phyloP scores from a whole-genome alignment of 768 basidiomycete species.

The Boletus insuetus region DNA sequence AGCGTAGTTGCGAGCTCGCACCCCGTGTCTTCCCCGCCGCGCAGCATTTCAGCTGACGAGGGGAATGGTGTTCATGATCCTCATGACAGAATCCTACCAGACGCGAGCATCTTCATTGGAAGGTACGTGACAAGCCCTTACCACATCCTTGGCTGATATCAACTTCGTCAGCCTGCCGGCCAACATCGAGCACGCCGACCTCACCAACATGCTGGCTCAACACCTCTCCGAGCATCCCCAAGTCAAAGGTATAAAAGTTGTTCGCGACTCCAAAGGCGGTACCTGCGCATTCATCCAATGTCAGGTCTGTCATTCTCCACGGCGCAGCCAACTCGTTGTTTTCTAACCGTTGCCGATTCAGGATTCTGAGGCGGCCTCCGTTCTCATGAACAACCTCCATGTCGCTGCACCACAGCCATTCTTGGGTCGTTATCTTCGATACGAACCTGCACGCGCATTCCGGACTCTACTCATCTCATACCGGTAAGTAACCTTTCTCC shows the following conservation, averaged over 20 bases:
- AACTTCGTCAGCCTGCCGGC: constrained; percentile 56
- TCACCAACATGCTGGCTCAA: constrained; percentile 56
- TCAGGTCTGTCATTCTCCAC: constrained; percentile 47
- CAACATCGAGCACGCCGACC: constrained; percentile 61
- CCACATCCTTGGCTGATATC: constrained; percentile 6
- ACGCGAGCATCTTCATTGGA: constrained; percentile 83
- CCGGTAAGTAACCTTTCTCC: constrained; percentile 40
- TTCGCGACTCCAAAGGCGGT: constrained; percentile 73
- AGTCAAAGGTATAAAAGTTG: constrained; percentile 65
- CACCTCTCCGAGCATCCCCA: constrained; percentile 67
- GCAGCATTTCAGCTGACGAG: constrained; percentile 16
- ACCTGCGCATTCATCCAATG: constrained; percentile 87
- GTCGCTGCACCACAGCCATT: constrained; percentile 57
- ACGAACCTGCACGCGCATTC: constrained; percentile 74
- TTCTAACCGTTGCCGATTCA: constrained; percentile 24
- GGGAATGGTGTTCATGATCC: constrained; percentile 35
- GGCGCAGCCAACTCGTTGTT: background rate
- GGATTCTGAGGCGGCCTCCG: constrained; percentile 56
- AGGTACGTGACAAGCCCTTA: constrained; percentile 45
- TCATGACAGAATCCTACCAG: constrained; percentile 55
- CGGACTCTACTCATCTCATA: constrained; percentile 75
- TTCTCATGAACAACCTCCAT: constrained; percentile 59
- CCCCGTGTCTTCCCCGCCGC: constrained; percentile 14
- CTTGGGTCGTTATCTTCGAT: constrained; percentile 70
- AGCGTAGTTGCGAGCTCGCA: constrained; percentile 7